Conservation (phyloP, 2,329 filamentous ascomycete species). For the Neopestalotiopsis sp. region DNA sequence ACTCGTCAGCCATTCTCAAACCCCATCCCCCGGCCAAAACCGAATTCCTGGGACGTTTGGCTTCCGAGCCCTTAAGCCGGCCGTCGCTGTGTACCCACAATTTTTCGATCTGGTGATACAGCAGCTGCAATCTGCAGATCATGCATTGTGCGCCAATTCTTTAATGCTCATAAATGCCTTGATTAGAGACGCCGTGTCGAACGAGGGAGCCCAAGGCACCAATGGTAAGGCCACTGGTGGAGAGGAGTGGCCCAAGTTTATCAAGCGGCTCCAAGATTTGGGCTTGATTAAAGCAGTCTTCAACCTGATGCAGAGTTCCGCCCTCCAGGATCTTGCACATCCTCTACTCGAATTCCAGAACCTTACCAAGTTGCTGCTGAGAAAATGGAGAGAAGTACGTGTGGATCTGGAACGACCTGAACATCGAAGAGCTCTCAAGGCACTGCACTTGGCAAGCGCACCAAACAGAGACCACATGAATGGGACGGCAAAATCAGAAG, state of each 20-base stretch:
- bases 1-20: conserved; percentile 85
- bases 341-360: conserved; percentile 93
- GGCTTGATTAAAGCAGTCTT: conserved; percentile 93
- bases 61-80: conserved; percentile 89
- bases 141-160: conserved; percentile 93
- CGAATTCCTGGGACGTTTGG: conserved; percentile 71
- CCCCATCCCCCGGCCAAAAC: conserved; percentile 43
- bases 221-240: conserved; percentile 36
- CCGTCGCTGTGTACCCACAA: conserved; percentile 87
- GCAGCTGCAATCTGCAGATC: conserved; percentile 90
- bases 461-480: conserved; percentile 49
- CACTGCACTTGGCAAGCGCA: conserved; percentile 81
- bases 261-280: conserved; percentile 90
- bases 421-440: conserved; percentile 84
- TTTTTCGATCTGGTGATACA: conserved; percentile 95
- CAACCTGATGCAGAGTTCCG: conserved; percentile 90
- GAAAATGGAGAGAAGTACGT: conserved; percentile 85
- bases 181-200: conserved; percentile 87
- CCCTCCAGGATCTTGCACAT: conserved; percentile 87
- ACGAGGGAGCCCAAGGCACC: conserved; percentile 50
- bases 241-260: conserved; percentile 93
- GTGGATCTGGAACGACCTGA: conserved; percentile 88
- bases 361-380: conserved; percentile 83
- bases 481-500: conserved; percentile 39
- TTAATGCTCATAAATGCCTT: conserved; percentile 94